Conservation (phyloP, 1,284 basidiomycete genomes). For the Marasmius oreades region DNA sequence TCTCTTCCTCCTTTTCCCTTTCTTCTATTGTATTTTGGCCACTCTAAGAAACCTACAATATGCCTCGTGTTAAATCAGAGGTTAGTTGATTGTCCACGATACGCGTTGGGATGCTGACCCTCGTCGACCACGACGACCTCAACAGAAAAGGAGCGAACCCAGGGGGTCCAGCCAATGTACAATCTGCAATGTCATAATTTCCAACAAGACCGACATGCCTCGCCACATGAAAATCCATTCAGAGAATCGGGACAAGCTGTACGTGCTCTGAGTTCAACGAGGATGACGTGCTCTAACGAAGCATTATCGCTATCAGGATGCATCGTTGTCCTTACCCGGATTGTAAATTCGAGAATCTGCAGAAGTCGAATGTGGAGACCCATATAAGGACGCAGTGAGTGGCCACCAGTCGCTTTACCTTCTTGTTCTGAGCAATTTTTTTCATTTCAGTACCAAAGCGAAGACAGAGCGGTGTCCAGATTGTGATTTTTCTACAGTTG, state of each 20-base stretch:
- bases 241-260: slow-evolving; percentile 13
- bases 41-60: background rate
- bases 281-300: background rate
- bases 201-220: slow-evolving; percentile 18
- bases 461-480: slow-evolving; percentile 13
- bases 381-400: slow-evolving; percentile 17
- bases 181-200: slow-evolving; percentile 14
- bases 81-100: background rate
- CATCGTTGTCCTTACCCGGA: slow-evolving; percentile 17
- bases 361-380: slow-evolving; percentile 20
- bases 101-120: background rate
- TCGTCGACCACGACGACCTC: background rate
- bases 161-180: slow-evolving; percentile 9
- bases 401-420: background rate
- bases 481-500: slow-evolving; percentile 13
- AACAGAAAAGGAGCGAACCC: slow-evolving; percentile 3
- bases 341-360: slow-evolving; percentile 19
- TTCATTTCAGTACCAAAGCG: slow-evolving; percentile 8
- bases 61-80: slow-evolving; percentile 3
- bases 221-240: slow-evolving; percentile 20
- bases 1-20: no score
- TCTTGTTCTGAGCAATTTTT: background rate
- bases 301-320: slow-evolving; percentile 14
- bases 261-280: background rate
- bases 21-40: no score